Base-by-base conservation (phyloP, 2,329 filamentous ascomycete species). In the Phaeosphaeria sp. region DNA sequence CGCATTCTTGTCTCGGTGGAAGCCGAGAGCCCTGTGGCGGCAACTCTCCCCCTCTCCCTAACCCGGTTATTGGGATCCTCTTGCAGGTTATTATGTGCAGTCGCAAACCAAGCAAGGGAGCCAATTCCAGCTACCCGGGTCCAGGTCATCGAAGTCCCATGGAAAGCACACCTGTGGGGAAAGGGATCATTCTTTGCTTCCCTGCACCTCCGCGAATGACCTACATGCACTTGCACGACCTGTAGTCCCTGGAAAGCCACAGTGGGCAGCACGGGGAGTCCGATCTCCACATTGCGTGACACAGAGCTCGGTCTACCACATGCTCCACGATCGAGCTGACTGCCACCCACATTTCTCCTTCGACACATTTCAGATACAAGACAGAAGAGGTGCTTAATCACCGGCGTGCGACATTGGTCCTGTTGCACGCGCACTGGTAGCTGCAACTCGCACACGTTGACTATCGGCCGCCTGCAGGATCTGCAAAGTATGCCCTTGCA, bases 31-130 rank as follows among this genome's bases (percentile, higher is more conserved):
- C 52, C 57, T 50, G 55, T 58, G 60, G 60, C 65, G 59, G 61
- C 60, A 64, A 67, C 60, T 55, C 62, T 55, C 58, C 54, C 59
- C 64, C 59, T 48, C 48, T 48, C 48, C 39, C 48, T 30, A 54
- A 72, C 71, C 73, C 59, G 72, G 72, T 74, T 69, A 50, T 58
- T 67, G 73, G 73, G 70, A 60, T 48, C 53, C 55, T 63, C 60
- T 55, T 63, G 62, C 63, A 65, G 58, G 54, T 50, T 46, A 66
- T 72, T 62, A 58, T 56, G 72, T 68, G 44, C 58, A 46, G 39
- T 30, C 53, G 63, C 57, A 62, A 64, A 56, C 60, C 58, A 67
- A 60, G 64, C 68, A 71, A 74, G 69, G 66, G 69, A 61, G 54
- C 50, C 43, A 52, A 43, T 60, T 60, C 71, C 72, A 63, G 60